phyloP scores from a whole-genome alignment of 2,329 filamentous ascomycete species.

The Beauveria asiatica region DNA sequence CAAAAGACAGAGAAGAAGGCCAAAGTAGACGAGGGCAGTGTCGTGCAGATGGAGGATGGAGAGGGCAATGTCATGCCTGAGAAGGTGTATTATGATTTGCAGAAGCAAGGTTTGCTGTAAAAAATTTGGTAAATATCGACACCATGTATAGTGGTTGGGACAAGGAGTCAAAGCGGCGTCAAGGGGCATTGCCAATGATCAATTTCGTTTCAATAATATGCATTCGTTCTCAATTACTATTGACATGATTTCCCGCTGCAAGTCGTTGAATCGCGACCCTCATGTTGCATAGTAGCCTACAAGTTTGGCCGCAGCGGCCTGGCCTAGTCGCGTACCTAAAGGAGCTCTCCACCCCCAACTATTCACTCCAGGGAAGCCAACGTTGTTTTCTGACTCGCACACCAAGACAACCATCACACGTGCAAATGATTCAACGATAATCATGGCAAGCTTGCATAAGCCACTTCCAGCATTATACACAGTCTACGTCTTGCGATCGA shows the following conservation, averaged over 20 bases:
- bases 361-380: no score
- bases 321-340: neutral
- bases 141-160: conserved; percentile 2
- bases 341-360: neutral
- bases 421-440: conserved; percentile 12
- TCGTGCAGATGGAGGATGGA: conserved; percentile 97
- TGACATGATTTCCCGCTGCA: no score
- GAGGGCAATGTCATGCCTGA: conserved; percentile 99
- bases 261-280: neutral
- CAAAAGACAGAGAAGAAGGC: conserved; percentile 74
- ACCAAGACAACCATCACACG: neutral
- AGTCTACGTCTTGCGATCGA: conserved; percentile 86
- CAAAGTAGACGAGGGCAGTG: conserved; percentile 66
- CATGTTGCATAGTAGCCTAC: no score
- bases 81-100: conserved; percentile 93
- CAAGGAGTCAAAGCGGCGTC: conserved; percentile 4
- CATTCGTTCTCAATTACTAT: no score
- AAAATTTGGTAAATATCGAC: conserved; percentile 18
- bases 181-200: neutral
- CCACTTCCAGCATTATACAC: conserved; percentile 84
- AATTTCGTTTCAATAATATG: neutral
- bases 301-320: no score
- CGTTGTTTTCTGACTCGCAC: neutral
- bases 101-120: conserved; percentile 80
- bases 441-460: conserved; percentile 34